Conservation (phyloP, 2,329 filamentous ascomycete genomes). For the Pochonia chlamydosporia region DNA sequence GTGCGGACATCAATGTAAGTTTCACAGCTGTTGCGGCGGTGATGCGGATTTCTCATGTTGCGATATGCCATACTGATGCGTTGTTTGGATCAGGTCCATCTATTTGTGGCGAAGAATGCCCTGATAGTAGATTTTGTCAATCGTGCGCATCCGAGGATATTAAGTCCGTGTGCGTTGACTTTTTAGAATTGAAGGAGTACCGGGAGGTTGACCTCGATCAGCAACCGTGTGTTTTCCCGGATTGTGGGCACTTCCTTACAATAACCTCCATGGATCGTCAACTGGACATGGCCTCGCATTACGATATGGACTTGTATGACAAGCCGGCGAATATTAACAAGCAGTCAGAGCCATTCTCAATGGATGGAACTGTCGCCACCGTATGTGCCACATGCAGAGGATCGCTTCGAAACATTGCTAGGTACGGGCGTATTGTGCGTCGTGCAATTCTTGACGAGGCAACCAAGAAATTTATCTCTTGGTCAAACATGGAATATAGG, state of each 20-base stretch:
- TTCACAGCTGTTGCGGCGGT: not conserved
- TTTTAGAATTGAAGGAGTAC: slow-evolving; percentile 49
- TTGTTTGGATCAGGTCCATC: slow-evolving; percentile 35
- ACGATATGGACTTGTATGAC: slow-evolving; percentile 32
- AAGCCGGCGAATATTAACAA: slow-evolving; percentile 26
- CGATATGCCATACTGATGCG: not conserved
- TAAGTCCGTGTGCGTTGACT: slow-evolving; percentile 47
- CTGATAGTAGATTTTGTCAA: slow-evolving; percentile 47
- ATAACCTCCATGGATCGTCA: slow-evolving; percentile 54
- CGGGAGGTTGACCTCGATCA: slow-evolving; percentile 51
- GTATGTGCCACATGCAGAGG: slow-evolving; percentile 56
- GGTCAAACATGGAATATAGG: slow-evolving; percentile 31
- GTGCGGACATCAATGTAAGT: slow-evolving; percentile 56
- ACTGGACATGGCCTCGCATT: slow-evolving; percentile 48
- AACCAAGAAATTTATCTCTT: slow-evolving; percentile 58
- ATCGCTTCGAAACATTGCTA: slow-evolving; percentile 47
- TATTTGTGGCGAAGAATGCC: slow-evolving; percentile 60
- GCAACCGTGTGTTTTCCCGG: slow-evolving; percentile 55
- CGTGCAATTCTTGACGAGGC: slow-evolving; percentile 56
- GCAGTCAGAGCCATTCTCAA: slow-evolving; percentile 40
- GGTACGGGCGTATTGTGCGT: slow-evolving; percentile 58
- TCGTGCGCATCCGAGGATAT: slow-evolving; percentile 40
- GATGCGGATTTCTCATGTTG: not conserved
- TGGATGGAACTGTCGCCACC: slow-evolving; percentile 35
- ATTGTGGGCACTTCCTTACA: slow-evolving; percentile 60